phyloP scores from a whole-genome alignment of 441 rosid genomes.

The Francoa sonchifolia region DNA sequence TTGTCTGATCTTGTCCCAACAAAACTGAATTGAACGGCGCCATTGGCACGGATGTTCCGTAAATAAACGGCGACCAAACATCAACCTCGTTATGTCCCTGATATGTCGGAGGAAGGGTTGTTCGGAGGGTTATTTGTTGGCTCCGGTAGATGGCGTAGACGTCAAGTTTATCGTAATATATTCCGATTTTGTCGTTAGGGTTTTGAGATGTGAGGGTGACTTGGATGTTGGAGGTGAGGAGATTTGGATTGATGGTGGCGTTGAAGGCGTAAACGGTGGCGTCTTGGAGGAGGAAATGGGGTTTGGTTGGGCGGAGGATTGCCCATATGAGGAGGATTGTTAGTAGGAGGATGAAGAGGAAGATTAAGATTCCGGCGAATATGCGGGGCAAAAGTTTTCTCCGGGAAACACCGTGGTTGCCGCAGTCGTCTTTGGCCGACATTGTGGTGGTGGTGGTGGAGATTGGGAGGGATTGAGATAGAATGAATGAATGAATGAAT shows the following conservation, averaged over 20 bases:
- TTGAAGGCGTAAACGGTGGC: conserved; percentile 78
- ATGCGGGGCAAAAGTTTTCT: conserved; percentile 20
- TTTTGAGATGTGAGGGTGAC: conserved; percentile 68
- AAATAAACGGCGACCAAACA: conserved; percentile 73
- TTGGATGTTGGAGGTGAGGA: conserved; percentile 65
- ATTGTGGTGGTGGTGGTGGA: conserved; percentile 13
- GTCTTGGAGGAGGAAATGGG: conserved; percentile 76
- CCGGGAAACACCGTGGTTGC: conserved; percentile 32
- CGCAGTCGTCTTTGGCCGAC: conserved; percentile 32
- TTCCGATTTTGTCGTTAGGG: conserved; percentile 61
- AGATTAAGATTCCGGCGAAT: conserved; percentile 27
- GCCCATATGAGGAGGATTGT: conserved; percentile 61
- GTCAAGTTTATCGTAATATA: conserved; percentile 75
- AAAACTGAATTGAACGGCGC: conserved; percentile 47
- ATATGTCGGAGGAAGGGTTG: conserved; percentile 42
- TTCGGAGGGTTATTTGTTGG: conserved; percentile 72
- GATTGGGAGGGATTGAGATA: too few species aligned
- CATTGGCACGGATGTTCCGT: conserved; percentile 51
- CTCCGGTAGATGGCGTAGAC: conserved; percentile 53
- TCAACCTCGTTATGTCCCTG: conserved; percentile 65
- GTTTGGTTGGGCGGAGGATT: conserved; percentile 62
- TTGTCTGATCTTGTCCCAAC: conserved; percentile 29
- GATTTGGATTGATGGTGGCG: conserved; percentile 45
- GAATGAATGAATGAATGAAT: too few species aligned
- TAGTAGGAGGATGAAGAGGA: conserved; percentile 35